These are phyloP conservation scores for Calonectria pseudoreteaudii DNA, from an alignment of 2,329 filamentous ascomycete genomes.

Conservation along the genomic window DNA sequence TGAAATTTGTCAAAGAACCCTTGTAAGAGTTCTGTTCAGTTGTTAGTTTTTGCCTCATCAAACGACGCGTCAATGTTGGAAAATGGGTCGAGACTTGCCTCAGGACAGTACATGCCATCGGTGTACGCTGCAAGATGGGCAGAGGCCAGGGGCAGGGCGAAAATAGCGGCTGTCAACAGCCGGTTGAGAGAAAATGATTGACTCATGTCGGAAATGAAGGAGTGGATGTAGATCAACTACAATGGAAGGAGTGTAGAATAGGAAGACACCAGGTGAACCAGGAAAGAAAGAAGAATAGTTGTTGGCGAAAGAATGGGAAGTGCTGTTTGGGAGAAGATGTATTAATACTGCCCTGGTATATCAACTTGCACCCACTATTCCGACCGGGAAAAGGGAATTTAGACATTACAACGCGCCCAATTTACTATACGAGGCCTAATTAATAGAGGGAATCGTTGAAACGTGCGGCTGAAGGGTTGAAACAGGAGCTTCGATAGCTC, in stretches of 20 bases:
- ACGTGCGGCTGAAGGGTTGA: conserved; percentile 12
- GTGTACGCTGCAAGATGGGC: conserved; percentile 21
- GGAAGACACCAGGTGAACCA: neutral
- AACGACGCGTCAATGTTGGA: neutral
- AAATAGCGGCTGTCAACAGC: conserved; percentile 12
- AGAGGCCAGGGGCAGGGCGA: conserved; percentile 5
- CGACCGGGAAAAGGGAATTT: neutral
- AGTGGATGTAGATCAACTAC: conserved; percentile 15
- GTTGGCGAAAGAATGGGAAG: neutral
- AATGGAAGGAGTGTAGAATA: conserved; percentile 6
- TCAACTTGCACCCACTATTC: neutral
- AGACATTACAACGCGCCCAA: neutral
- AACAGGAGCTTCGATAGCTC: neutral
- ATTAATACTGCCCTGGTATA: neutral
- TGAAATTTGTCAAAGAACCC: conserved; percentile 10
- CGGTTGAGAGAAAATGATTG: neutral
- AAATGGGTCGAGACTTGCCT: neutral
- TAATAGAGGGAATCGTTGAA: neutral
- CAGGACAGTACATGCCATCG: conserved; percentile 18
- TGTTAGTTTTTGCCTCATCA: neutral
- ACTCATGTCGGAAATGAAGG: conserved; percentile 1
- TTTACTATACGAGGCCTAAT: conserved; percentile 15
- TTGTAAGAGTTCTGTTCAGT: conserved; percentile 4
- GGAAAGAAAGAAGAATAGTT: neutral
- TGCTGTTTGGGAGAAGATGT: neutral